phyloP scores from a whole-genome alignment of 768 basidiomycete genomes.

The Gymnopilus dilepis region DNA sequence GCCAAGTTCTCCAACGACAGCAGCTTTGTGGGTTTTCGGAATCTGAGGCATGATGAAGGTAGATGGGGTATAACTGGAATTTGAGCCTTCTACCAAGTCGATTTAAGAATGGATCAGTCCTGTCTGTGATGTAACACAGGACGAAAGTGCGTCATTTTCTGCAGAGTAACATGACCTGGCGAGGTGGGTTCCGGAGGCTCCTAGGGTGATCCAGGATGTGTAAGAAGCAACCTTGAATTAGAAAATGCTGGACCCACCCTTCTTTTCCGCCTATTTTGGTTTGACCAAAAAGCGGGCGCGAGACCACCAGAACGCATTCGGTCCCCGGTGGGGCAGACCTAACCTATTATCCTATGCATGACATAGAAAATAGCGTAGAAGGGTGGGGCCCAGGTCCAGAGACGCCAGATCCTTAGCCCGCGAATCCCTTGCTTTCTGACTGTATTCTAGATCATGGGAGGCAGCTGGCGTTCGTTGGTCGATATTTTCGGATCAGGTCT shows the following conservation, averaged over 20 bases:
- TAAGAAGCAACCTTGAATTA: not conserved
- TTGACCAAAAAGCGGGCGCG: not conserved
- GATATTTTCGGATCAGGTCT: no score
- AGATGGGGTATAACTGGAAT: not conserved
- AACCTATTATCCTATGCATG: not conserved
- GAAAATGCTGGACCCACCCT: not conserved
- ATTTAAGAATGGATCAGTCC: not conserved
- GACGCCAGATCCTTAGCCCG: no score
- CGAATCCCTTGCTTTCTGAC: no score
- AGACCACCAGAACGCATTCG: not conserved
- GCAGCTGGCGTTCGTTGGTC: no score
- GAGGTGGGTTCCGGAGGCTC: not conserved
- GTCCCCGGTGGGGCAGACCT: not conserved
- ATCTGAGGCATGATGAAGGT: constrained; percentile 24
- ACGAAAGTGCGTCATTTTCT: not conserved
- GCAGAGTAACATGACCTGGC: not conserved
- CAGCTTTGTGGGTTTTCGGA: constrained; percentile 48
- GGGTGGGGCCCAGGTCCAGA: no score
- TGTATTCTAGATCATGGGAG: no score
- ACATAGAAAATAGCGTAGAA: not conserved
- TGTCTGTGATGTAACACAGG: not conserved
- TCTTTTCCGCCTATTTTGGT: no score
- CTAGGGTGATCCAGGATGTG: no score
- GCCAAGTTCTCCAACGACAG: constrained; percentile 43
- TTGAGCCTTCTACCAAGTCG: not conserved